A percentile compares a stretch with the other conserved stretches of the same genome.
Conservation (phyloP, 768 basidiomycete species). For the Lentinula aciculospora region DNA sequence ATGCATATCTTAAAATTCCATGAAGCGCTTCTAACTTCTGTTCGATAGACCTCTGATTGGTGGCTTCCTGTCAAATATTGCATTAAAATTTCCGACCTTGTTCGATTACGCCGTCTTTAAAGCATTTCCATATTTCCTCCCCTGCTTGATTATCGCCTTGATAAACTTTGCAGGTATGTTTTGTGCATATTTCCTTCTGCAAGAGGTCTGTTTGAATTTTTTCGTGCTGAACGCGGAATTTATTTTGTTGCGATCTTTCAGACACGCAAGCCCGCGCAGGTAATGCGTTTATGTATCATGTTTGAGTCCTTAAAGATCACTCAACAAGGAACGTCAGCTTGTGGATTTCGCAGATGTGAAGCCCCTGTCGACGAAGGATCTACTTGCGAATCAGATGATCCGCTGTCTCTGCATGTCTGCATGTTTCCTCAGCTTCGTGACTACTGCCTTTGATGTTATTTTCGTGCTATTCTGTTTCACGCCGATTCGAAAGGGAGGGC, state of each 20-base stretch:
- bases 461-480: slow-evolving; percentile 69
- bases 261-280: slow-evolving; percentile 22
- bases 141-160: slow-evolving; percentile 43
- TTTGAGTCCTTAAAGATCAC: neutral
- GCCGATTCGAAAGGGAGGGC: slow-evolving; percentile 48
- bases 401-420: slow-evolving; percentile 49
- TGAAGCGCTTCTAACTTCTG: neutral
- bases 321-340: slow-evolving; percentile 26
- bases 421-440: slow-evolving; percentile 46
- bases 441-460: slow-evolving; percentile 59
- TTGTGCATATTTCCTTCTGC: slow-evolving; percentile 42
- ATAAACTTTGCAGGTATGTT: slow-evolving; percentile 34
- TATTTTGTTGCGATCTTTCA: neutral
- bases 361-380: slow-evolving; percentile 12
- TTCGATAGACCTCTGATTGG: slow-evolving; percentile 51
- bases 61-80: slow-evolving; percentile 54
- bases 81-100: slow-evolving; percentile 37
- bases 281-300: slow-evolving; percentile 15
- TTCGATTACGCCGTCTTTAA: slow-evolving; percentile 40
- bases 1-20: neutral
- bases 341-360: slow-evolving; percentile 17
- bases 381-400: slow-evolving; percentile 48
- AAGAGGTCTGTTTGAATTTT: slow-evolving; percentile 36
- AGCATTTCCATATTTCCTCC: slow-evolving; percentile 55
- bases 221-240: neutral